Evolutionary conservation across 176 grass and related monocot genomes (phyloP), one percentile per base, ranked within the genome.

Genomic region (Triticum dicoccoides): DNA sequence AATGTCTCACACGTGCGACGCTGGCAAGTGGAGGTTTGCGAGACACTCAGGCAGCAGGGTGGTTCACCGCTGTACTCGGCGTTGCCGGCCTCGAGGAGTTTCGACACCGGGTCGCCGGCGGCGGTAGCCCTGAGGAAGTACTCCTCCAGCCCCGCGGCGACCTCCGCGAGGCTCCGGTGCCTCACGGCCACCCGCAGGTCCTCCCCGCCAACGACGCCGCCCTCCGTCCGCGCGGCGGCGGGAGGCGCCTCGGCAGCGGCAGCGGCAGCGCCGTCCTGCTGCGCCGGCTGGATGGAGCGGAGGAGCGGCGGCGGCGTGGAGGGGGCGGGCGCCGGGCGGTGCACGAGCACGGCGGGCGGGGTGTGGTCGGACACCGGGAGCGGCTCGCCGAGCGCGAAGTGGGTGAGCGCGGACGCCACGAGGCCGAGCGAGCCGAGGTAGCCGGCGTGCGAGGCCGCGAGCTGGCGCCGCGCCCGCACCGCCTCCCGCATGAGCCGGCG

Each of bases 311-410:
- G 68, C 83, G 76, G 65, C 6, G 87, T 70, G 20, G 66, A 84
- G 0, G 88, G 76, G 3, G 6, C 73, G 30, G 71, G 58, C 25
- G 34, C 54, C 5, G 88, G 80, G 85, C 87, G 91, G 35, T 88
- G 92, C 25, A 92, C 67, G 82, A 92, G 62, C 18, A 96, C 72
- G 11, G 52, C 83, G n/a, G 91, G 88, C 54, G 90, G 94, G 15
- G 91, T 79, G 47, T 92, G 84, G 86, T 94, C 92, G 13, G 97
- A 96, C 61, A 99, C 90, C 5, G 66, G 73, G 65, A 99, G 83
- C 29, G 92, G 92, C 88, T 99, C 97, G 41, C 92, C 97, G 3
- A 89, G 76, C 8, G 94, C 94, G 76, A 99, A 99, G 52, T 89
- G 66, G 21, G 90, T 91, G 65, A 99, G 90, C 6, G 92, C 38